Evolutionary conservation across 2,329 filamentous ascomycete genomes (phyloP).

Genomic region (Fusarium staphyleae): DNA sequence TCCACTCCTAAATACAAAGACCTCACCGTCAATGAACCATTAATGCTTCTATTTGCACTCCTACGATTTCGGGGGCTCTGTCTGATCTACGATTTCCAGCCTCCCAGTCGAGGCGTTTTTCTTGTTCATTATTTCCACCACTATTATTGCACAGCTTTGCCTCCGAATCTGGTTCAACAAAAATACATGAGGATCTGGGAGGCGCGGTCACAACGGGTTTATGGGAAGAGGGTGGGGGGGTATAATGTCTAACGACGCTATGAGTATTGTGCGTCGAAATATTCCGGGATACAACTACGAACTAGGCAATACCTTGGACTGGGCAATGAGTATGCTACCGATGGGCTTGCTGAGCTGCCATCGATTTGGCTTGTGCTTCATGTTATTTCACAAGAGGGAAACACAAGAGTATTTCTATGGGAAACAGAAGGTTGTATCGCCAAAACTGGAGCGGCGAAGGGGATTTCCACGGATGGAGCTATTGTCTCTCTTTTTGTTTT

Average conservation of each 20-base stretch:
- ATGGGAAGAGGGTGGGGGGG: conserved; percentile 16
- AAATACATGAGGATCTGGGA: conserved; percentile 32
- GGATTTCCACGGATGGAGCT: not conserved
- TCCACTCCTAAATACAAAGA: conserved; percentile 74
- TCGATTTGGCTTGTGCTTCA: not conserved
- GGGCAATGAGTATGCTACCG: not conserved
- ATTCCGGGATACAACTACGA: not conserved
- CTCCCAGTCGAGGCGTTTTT: conserved; percentile 28
- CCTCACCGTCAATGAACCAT: conserved; percentile 11
- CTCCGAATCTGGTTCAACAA: conserved; percentile 29
- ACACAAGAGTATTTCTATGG: not conserved
- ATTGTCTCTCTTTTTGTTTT: not conserved
- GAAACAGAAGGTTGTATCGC: not conserved
- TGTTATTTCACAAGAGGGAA: conserved; percentile 6
- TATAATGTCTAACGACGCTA: conserved; percentile 41
- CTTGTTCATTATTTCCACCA: conserved; percentile 37
- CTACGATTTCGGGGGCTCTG: conserved; percentile 11
- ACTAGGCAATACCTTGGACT: conserved; percentile 1
- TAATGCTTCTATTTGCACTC: conserved; percentile 30
- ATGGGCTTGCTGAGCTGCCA: conserved; percentile 19
- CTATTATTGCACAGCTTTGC: conserved; percentile 31
- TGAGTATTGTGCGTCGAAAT: conserved; percentile 36
- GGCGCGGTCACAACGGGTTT: conserved; percentile 21
- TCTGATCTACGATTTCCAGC: conserved; percentile 10
- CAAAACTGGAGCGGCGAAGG: not conserved